Conservation (phyloP, 257 asterid species). For the Misopates orontium region DNA sequence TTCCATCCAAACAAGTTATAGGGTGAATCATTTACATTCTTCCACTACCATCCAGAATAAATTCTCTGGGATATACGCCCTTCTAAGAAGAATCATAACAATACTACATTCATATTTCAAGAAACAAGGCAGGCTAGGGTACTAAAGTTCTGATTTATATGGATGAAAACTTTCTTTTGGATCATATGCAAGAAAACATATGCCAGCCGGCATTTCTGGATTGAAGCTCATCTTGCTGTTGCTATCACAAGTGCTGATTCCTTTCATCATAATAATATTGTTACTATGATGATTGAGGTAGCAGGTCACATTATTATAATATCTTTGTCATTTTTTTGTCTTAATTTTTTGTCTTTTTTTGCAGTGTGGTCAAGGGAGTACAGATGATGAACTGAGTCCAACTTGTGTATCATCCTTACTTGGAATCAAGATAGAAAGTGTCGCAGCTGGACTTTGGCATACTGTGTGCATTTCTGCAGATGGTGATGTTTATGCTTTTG, state of each 20-base stretch:
- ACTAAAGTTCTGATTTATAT: background rate
- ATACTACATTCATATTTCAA: no score
- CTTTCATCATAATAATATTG: no score
- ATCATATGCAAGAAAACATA: constrained; percentile 15
- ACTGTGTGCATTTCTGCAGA: constrained; percentile 88
- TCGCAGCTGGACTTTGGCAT: constrained; percentile 99
- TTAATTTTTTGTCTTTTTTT: constrained; percentile 15
- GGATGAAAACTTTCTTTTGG: background rate
- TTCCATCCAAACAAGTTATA: background rate
- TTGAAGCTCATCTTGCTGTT: no score
- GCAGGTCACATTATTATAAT: no score
- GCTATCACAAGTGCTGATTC: no score
- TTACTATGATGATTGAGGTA: no score
- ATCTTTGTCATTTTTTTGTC: no score
- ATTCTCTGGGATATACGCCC: background rate
- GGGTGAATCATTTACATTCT: background rate
- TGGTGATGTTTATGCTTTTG: constrained; percentile 92
- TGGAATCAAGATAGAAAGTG: constrained; percentile 80
- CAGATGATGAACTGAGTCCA: constrained; percentile 95
- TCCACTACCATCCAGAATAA: background rate
- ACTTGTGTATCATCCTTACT: constrained; percentile 86
- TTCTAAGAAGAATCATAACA: no score
- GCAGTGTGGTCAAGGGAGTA: constrained; percentile 98
- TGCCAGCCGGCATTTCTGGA: background rate
- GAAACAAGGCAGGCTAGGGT: constrained; percentile 5